phyloP scores from a whole-genome alignment of 2,329 filamentous ascomycete species.

The Tolypocladium endophyticum region DNA sequence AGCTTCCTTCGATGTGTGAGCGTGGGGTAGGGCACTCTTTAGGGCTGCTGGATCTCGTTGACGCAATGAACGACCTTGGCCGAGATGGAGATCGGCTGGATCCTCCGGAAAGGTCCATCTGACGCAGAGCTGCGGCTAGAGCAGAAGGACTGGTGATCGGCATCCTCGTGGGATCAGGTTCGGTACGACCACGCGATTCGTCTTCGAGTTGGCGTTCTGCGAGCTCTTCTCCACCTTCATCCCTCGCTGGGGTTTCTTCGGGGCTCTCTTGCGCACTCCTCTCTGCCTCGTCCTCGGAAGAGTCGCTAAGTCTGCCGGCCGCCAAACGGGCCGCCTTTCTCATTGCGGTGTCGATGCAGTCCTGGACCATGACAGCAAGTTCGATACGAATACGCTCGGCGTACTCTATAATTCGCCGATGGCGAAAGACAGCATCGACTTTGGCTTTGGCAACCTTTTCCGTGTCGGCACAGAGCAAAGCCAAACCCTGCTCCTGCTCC shows the following conservation, averaged over 20 bases:
- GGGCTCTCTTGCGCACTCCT: slow-evolving; percentile 14
- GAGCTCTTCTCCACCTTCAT: slow-evolving; percentile 17
- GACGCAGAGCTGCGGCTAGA: slow-evolving; percentile 41
- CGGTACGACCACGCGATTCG: slow-evolving; percentile 7
- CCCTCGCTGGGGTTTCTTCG: neutral
- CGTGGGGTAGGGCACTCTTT: slow-evolving; percentile 84
- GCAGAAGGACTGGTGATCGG: slow-evolving; percentile 34
- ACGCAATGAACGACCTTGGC: slow-evolving; percentile 47
- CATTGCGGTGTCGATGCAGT: slow-evolving; percentile 89
- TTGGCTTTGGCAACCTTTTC: slow-evolving; percentile 77
- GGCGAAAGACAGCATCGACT: slow-evolving; percentile 84
- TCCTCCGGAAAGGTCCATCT: slow-evolving; percentile 22
- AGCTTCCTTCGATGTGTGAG: slow-evolving; percentile 54
- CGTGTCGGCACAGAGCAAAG: slow-evolving; percentile 80
- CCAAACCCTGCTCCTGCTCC: slow-evolving; percentile 86
- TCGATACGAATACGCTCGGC: slow-evolving; percentile 91
- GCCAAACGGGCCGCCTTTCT: slow-evolving; percentile 82
- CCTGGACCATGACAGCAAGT: slow-evolving; percentile 84
- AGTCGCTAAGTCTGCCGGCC: slow-evolving; percentile 74
- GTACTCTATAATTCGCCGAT: slow-evolving; percentile 90
- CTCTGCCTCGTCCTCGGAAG: slow-evolving; percentile 50
- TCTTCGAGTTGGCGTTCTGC: slow-evolving; percentile 19
- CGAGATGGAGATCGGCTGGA: slow-evolving; percentile 31
- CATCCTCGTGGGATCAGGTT: slow-evolving; percentile 4
- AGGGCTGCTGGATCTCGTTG: slow-evolving; percentile 81